Evolutionary conservation across 1,284 basidiomycete genomes (phyloP).

Genomic region (Irpex lacteus): DNA sequence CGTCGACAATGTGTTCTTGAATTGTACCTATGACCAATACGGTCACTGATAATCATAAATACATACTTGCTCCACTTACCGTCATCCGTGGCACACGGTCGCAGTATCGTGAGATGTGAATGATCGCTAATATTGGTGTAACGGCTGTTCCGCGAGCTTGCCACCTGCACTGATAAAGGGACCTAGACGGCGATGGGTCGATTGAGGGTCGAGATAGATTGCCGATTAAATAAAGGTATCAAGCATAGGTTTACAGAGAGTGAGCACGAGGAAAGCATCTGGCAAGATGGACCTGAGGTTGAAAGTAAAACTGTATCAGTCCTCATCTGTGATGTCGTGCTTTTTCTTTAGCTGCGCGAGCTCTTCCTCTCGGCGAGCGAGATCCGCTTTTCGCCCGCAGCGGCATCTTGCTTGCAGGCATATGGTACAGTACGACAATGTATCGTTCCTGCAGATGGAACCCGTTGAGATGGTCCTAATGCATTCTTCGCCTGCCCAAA

Average conservation of each 20-base stretch:
- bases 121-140: neutral
- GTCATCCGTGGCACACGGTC: neutral
- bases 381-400: conserved; percentile 88
- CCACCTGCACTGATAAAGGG: neutral
- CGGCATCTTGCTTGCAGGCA: conserved; percentile 95
- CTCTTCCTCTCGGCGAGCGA: conserved; percentile 91
- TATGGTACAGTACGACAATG: conserved; percentile 96
- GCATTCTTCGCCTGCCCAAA: conserved; percentile 84
- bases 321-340: conserved; percentile 73
- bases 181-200: neutral
- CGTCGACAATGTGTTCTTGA: neutral
- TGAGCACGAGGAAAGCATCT: neutral
- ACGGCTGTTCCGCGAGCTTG: neutral
- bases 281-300: neutral
- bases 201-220: neutral
- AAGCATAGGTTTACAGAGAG: neutral
- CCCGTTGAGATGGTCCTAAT: conserved; percentile 94
- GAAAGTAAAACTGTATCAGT: conserved; percentile 35
- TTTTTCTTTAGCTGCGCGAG: conserved; percentile 85
- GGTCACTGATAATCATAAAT: neutral
- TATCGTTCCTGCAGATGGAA: conserved; percentile 99
- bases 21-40: conserved; percentile 1
- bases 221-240: conserved; percentile 4
- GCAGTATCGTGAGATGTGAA: neutral
- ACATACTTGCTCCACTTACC: neutral